Evolutionary conservation across 2,329 filamentous ascomycete genomes (phyloP), one percentile per base, ranked within the genome.

Genomic region (Fusarium siculi): DNA sequence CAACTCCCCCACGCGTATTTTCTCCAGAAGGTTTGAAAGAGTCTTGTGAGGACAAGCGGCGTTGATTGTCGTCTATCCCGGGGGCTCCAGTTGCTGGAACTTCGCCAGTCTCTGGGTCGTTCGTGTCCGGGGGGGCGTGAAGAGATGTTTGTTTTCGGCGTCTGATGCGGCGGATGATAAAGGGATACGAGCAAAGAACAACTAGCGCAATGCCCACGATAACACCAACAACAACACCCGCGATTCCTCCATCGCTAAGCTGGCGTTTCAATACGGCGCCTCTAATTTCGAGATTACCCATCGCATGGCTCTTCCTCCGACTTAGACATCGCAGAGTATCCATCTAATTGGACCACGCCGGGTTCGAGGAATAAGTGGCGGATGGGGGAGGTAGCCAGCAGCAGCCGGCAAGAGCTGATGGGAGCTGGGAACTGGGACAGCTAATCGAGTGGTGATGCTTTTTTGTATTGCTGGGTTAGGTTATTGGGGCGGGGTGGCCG

Each of bases 171-270:
- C 81, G 73, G 52, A 84, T 74, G 42, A 84, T 67, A 60, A 84
- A 77, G 19, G 83, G 83, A 59, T 84, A 84, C 43, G 83, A 78
- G 58, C 83, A 84, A 40, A 84, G 70, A 56, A 77, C 70, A 53
- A 83, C 63, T 18, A 84, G 77, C 19, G 72, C 76, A 49, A 79
- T 70, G 46, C 76, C 82, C 49, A 83, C 66, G 44, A 82, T 59
- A 56, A 79, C 74, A 37, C 83, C 83, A 47, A 84, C 75, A 32
- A 81, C 79, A 57, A 82, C 76, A 40, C 83, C 83, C 4, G 82
- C 83, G 54, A 84, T 79, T 53, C 79, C 79, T 44, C 82, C 82
- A 70, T 81, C 72, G 58, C 75, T 74, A 59, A 83, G 65, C 39
- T 77, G 68, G 50, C 81, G 79, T 67, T 76, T 80, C 37, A 67